Percentiles rank a stretch among this genome's conserved stretches.
phyloP scores from a whole-genome alignment of 371 early-diverging fungal genomes.

The Blakeslea trispora region DNA sequence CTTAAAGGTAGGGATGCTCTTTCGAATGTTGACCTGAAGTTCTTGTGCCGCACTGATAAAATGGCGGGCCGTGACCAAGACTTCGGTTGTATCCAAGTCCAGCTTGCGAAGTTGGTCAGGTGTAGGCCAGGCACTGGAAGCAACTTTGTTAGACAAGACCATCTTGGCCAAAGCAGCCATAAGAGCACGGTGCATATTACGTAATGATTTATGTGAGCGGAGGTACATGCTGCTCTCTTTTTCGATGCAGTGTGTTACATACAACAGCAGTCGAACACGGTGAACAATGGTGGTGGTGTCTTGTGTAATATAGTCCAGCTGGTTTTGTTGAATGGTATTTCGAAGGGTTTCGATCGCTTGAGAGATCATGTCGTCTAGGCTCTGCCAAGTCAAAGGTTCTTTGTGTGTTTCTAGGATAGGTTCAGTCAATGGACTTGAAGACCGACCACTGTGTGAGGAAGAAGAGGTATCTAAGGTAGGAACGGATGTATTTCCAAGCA shows the following conservation, averaged over 20 bases:
- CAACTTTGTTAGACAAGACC: slow-evolving; percentile 82
- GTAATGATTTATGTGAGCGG: slow-evolving; percentile 65
- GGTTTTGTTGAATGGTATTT: slow-evolving; percentile 60
- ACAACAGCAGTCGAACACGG: slow-evolving; percentile 80
- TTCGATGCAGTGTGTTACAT: slow-evolving; percentile 73
- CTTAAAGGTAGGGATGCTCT: slow-evolving; percentile 44
- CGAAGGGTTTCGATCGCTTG: slow-evolving; percentile 70
- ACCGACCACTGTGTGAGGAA: background rate
- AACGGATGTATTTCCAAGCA: background rate
- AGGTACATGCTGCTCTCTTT: slow-evolving; percentile 67
- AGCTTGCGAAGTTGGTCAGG: slow-evolving; percentile 34
- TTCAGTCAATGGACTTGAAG: background rate
- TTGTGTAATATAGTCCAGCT: slow-evolving; percentile 19
- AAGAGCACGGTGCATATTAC: slow-evolving; percentile 75
- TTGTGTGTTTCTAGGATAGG: slow-evolving; percentile 8
- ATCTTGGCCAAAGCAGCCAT: slow-evolving; percentile 80
- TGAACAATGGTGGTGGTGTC: slow-evolving; percentile 62
- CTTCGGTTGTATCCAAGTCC: slow-evolving; percentile 53
- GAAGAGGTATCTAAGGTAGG: background rate
- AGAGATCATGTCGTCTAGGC: slow-evolving; percentile 61
- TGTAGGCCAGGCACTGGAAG: slow-evolving; percentile 70
- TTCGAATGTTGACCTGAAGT: slow-evolving; percentile 60
- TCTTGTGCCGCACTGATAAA: slow-evolving; percentile 80
- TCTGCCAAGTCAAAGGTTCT: slow-evolving; percentile 55
- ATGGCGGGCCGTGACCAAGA: slow-evolving; percentile 72